Evolutionary conservation across 2,329 filamentous ascomycete genomes (phyloP), one percentile per base, ranked within the genome.

Genomic region (Aspergillus fructus): DNA sequence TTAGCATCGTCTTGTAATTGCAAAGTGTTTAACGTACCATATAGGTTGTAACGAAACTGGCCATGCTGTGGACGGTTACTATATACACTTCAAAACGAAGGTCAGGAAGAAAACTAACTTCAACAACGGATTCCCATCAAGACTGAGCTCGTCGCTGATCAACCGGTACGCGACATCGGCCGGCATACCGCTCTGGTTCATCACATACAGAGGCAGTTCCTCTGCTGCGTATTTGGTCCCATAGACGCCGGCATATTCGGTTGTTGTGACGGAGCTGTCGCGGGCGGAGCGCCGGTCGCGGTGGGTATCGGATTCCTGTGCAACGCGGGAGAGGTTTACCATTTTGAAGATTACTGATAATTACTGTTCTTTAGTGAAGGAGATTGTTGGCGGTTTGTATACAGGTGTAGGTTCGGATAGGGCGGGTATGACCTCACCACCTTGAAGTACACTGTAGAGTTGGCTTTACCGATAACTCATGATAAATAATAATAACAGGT

Each of bases 151-250:
- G 68, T 87, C 84, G 59, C 79, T 81, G 58, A 87, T 77, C 71
- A 90, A 79, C 62, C 88, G 85, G 64, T 88, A 85, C 1, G 88
- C 87, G 0, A 84, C 81, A 62, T 88, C 85, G 65, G 85, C 86
- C 39, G 93, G 93, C 93, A 96, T 96, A 76, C 94, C 90, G 19
- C 77, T 69, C 64, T 96, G 91, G 2, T 92, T 90, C 85, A 97
- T 96, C 78, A 90, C 88, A 69, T 90, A 81, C 71, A 83, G 85
- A 40, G 92, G 93, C 24, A 96, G 81, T 67, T 96, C 90, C 69
- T 89, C 79, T 33, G 84, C 83, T n/a, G 93, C 92, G 71, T 90
- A 96, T 62, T 81, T 85, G 59, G 89, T 93, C 69, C 91, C 93
- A 70, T 96, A 97, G 68, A 96, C 89, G 41, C 50, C 41, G 17